phyloP scores from a whole-genome alignment of 768 basidiomycete species.

The Arthromyces matolae region DNA sequence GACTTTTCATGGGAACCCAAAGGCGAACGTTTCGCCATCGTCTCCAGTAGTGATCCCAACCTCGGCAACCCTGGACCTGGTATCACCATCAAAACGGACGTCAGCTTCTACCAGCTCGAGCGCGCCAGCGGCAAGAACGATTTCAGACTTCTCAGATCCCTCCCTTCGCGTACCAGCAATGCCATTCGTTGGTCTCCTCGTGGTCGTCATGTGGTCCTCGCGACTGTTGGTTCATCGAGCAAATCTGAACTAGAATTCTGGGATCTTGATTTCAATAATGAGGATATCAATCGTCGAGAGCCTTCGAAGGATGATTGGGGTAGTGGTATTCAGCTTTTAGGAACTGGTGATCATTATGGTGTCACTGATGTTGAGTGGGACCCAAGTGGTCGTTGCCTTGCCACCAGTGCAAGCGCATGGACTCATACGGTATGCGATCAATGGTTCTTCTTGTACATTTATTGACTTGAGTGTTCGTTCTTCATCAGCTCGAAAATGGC shows the following conservation, averaged over 20 bases:
- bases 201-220: conserved; percentile 92
- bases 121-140: conserved; percentile 84
- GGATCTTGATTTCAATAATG: conserved; percentile 90
- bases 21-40: conserved; percentile 93
- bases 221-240: conserved; percentile 89
- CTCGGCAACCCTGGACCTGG: conserved; percentile 87
- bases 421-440: conserved; percentile 71
- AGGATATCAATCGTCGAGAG: conserved; percentile 50
- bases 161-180: conserved; percentile 83
- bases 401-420: conserved; percentile 94
- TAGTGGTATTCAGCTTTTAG: conserved; percentile 78
- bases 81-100: conserved; percentile 92
- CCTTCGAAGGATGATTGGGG: conserved; percentile 74
- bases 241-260: conserved; percentile 99
- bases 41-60: conserved; percentile 92
- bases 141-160: conserved; percentile 82
- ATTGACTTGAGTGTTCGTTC: conserved; percentile 8
- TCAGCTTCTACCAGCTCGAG: conserved; percentile 95
- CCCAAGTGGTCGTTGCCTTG: conserved; percentile 89
- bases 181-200: conserved; percentile 96
- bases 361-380: conserved; percentile 99
- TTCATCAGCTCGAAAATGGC: conserved; percentile 87
- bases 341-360: conserved; percentile 91
- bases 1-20: conserved; percentile 99
- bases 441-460: conserved; percentile 4